phyloP scores from a whole-genome alignment of 495 filamentous ascomycete genomes.

The Tuber calosporum region DNA sequence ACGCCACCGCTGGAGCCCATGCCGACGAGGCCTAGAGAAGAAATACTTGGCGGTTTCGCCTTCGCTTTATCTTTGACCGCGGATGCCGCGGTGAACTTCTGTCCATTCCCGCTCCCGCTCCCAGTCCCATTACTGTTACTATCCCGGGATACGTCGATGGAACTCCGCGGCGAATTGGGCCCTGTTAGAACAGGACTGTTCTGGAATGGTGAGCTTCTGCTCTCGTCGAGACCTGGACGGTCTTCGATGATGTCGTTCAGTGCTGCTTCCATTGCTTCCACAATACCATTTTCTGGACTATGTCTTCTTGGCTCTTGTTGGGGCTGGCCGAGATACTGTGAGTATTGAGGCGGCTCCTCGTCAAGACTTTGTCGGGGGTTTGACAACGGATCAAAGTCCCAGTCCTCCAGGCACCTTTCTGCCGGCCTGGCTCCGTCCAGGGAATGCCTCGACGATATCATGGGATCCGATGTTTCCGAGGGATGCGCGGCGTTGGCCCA shows the following conservation, averaged over 20 bases:
- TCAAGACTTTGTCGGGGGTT: constrained; percentile 55
- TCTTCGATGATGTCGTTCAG: constrained; percentile 92
- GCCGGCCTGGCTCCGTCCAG: constrained; percentile 16
- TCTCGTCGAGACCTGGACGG: constrained; percentile 20
- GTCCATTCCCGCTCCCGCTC: constrained; percentile 11
- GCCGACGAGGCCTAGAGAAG: constrained; percentile 82
- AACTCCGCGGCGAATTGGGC: constrained; percentile 34
- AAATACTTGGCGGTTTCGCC: constrained; percentile 68
- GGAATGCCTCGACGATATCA: constrained; percentile 39
- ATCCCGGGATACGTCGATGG: constrained; percentile 33
- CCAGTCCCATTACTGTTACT: constrained; percentile 9
- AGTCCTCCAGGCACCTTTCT: constrained; percentile 47
- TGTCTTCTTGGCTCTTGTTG: constrained; percentile 47
- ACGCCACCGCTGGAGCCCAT: constrained; percentile 73
- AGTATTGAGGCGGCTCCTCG: constrained; percentile 43
- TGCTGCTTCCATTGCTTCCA: constrained; percentile 89
- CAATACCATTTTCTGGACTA: constrained; percentile 47
- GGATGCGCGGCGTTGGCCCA: constrained; percentile 25
- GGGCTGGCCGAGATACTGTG: constrained; percentile 47
- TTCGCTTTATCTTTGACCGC: constrained; percentile 49
- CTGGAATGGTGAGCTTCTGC: constrained; percentile 11
- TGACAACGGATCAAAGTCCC: constrained; percentile 57
- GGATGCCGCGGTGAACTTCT: constrained; percentile 11
- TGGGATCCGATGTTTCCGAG: constrained; percentile 38
- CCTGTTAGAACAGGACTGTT: constrained; percentile 22